phyloP scores from a whole-genome alignment of 495 filamentous ascomycete genomes.

The Trichodelitschia bisporula region DNA sequence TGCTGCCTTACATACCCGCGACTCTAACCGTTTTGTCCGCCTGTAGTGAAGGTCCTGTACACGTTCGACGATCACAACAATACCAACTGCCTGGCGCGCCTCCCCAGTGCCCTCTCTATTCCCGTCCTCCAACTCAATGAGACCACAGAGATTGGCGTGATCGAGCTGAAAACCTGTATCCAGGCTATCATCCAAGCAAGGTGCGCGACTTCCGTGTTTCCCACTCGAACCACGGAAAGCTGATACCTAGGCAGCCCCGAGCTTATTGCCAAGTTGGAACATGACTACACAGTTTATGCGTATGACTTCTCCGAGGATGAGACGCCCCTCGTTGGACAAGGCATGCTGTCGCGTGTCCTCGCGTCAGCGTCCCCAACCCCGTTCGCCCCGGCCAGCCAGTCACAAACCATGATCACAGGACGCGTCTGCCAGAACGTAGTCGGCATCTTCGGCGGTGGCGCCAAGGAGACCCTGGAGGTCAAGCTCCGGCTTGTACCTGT shows the following conservation, averaged over 20 bases:
- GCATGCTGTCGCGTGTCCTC: conserved; percentile 77
- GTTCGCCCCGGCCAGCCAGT: conserved; percentile 29
- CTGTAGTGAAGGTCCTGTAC: conserved; percentile 70
- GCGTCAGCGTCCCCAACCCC: conserved; percentile 31
- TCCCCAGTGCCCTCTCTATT: conserved; percentile 56
- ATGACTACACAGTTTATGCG: conserved; percentile 89
- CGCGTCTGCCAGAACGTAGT: conserved; percentile 68
- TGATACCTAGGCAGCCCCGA: conserved; percentile 37
- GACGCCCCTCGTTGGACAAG: conserved; percentile 79
- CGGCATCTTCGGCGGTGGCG: conserved; percentile 57
- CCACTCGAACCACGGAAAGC: not conserved
- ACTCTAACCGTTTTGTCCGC: no score
- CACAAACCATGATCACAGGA: conserved; percentile 63
- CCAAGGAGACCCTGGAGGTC: conserved; percentile 81
- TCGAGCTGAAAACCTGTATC: conserved; percentile 76
- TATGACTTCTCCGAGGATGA: conserved; percentile 93
- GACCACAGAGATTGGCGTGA: conserved; percentile 52
- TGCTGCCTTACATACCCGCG: no score
- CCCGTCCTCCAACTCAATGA: conserved; percentile 64
- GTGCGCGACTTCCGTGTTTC: conserved; percentile 11
- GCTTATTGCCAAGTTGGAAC: conserved; percentile 55
- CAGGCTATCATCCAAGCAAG: conserved; percentile 59
- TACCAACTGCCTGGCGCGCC: conserved; percentile 70
- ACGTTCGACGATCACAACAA: conserved; percentile 81
- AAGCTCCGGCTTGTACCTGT: conserved; percentile 73